phyloP scores from a whole-genome alignment of 306 rosid species.

The Lathyrus oleraceus region DNA sequence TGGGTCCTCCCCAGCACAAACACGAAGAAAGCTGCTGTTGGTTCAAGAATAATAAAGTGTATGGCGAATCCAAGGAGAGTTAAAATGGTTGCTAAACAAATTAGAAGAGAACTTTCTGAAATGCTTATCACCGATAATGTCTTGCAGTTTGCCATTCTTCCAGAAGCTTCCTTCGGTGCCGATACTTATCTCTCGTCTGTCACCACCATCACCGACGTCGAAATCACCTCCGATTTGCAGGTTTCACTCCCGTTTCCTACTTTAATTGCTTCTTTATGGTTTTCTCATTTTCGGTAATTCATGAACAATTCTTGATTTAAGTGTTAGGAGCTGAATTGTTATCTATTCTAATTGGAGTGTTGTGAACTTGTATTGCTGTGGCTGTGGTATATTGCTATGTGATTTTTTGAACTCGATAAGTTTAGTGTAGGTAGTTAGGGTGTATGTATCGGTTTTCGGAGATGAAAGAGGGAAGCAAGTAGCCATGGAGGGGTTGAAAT shows the following conservation, averaged over 20 bases:
- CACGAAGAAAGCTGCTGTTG: background rate
- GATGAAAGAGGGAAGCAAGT: constrained; percentile 93
- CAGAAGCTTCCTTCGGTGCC: constrained; percentile 91
- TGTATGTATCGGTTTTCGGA: constrained; percentile 87
- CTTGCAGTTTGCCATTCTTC: constrained; percentile 73
- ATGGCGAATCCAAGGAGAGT: constrained; percentile 92
- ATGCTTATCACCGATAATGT: constrained; percentile 86
- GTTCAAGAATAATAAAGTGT: constrained; percentile 49
- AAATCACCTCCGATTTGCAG: constrained; percentile 90
- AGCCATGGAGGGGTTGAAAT: constrained; percentile 87
- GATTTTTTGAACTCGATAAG: background rate
- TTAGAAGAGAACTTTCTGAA: constrained; percentile 80
- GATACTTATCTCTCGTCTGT: constrained; percentile 84
- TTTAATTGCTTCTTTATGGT: background rate
- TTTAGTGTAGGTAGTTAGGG: constrained; percentile 70
- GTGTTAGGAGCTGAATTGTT: background rate
- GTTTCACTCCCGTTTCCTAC: constrained; percentile 29
- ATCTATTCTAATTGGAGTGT: no score
- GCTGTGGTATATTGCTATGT: background rate
- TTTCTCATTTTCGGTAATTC: background rate
- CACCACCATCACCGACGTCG: constrained; percentile 82
- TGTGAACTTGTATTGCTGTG: background rate
- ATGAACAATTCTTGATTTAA: background rate
- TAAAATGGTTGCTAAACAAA: constrained; percentile 95
- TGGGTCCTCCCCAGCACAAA: constrained; percentile 34